Conservation (phyloP, 306 rosid genomes). For the Spatholobus suberectus region DNA sequence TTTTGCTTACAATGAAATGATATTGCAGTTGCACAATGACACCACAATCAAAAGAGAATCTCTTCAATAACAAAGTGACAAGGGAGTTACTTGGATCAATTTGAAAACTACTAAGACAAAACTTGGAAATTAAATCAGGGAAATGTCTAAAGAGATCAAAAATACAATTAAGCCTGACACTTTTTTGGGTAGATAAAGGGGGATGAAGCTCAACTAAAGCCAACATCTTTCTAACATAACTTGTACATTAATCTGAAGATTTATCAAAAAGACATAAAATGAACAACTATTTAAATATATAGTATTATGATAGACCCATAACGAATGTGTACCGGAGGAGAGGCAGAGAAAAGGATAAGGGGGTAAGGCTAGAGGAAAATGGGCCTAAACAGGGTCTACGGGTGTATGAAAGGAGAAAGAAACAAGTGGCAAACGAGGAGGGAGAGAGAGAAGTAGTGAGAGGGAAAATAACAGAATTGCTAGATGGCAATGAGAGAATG, state of each 20-base stretch:
- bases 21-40: not conserved
- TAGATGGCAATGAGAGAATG: too few species aligned
- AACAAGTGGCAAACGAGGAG: too few species aligned
- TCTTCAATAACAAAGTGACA: not conserved
- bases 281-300: not conserved
- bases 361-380: not conserved
- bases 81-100: constrained; percentile 2
- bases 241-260: constrained; percentile 1
- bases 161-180: not conserved
- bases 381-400: not conserved
- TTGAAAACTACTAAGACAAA: constrained; percentile 13
- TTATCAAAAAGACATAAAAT: not conserved
- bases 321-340: not conserved
- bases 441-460: too few species aligned
- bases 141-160: not conserved
- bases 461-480: too few species aligned
- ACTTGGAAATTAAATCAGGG: not conserved
- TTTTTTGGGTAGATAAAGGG: not conserved
- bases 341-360: not conserved
- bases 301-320: not conserved
- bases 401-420: too few species aligned
- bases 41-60: not conserved
- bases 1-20: not conserved
- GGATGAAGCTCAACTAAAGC: not conserved
- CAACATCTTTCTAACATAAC: not conserved